phyloP scores from a whole-genome alignment of 139 green algal genomes.

The Desmodesmus armatus region DNA sequence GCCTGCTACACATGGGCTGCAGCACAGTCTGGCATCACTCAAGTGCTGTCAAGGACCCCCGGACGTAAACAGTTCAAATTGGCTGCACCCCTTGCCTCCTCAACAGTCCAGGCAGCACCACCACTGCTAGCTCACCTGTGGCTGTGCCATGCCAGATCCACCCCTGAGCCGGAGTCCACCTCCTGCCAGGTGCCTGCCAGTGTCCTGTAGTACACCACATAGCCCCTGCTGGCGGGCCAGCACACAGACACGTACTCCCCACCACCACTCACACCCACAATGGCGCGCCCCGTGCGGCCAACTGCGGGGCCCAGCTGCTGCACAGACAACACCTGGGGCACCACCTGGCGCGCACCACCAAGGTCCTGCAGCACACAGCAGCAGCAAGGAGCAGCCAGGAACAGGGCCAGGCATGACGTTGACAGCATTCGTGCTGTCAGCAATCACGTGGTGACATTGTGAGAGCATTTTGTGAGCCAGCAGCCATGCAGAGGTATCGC shows the following conservation, averaged over 20 bases:
- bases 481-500: too few relatives aligned
- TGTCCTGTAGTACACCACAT: slow-evolving; percentile 58
- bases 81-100: too few relatives aligned
- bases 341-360: slow-evolving; percentile 15
- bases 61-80: too few relatives aligned
- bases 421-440: too few relatives aligned
- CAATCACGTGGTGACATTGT: too few relatives aligned
- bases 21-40: not conserved
- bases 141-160: slow-evolving; percentile 46
- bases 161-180: slow-evolving; percentile 38
- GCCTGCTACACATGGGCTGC: not conserved
- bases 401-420: too few relatives aligned
- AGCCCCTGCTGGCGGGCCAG: slow-evolving; percentile 55
- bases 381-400: too few relatives aligned
- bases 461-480: too few relatives aligned
- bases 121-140: slow-evolving; percentile 37
- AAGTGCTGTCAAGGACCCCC: too few relatives aligned
- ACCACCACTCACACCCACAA: slow-evolving; percentile 32
- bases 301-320: slow-evolving; percentile 11
- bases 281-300: slow-evolving; percentile 26
- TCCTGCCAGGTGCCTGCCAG: slow-evolving; percentile 37
- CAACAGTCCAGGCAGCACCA: too few relatives aligned
- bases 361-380: slow-evolving; percentile 42
- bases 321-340: slow-evolving; percentile 32
- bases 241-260: slow-evolving; percentile 59